Evolutionary conservation across 331 rosid species (phyloP).

Genomic region (Quercus lobata): DNA sequence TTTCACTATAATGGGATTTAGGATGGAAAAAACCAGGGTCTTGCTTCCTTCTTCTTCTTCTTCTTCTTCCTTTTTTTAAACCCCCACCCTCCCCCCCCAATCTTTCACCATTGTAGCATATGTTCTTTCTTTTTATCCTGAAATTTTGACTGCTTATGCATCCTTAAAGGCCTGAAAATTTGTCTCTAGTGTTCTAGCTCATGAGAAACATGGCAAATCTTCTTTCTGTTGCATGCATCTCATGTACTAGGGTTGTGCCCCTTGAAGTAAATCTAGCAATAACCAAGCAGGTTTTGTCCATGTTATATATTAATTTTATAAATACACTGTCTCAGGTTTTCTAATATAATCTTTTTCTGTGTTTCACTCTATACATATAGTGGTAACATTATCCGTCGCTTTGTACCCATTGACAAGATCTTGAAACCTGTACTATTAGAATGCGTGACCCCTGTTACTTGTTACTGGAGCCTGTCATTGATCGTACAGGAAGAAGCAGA

Average conservation of each 20-base stretch:
- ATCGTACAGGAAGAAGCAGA: conserved; percentile 60
- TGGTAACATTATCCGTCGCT: conserved; percentile 61
- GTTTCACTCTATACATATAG: conserved; percentile 23
- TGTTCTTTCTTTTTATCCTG: background rate
- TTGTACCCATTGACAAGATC: conserved; percentile 77
- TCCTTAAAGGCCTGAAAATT: background rate
- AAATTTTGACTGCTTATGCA: background rate
- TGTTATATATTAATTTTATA: background rate
- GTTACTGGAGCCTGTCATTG: conserved; percentile 83
- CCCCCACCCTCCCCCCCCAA: accelerated
- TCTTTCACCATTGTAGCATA: background rate
- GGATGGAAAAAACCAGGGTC: background rate
- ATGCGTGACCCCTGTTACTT: conserved; percentile 85
- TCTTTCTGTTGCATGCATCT: background rate
- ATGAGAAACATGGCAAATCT: background rate
- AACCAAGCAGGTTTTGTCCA: background rate
- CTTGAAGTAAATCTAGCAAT: background rate
- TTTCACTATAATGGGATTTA: background rate
- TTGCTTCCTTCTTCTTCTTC: background rate
- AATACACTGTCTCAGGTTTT: background rate
- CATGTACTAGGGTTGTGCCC: too few relatives aligned
- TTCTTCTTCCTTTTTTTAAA: too few relatives aligned
- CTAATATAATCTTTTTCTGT: background rate
- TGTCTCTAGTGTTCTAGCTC: background rate
- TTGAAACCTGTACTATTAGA: conserved; percentile 73